Base-by-base conservation (phyloP, 2,329 filamentous ascomycete species). In the Sporothrix dimorphospora region DNA sequence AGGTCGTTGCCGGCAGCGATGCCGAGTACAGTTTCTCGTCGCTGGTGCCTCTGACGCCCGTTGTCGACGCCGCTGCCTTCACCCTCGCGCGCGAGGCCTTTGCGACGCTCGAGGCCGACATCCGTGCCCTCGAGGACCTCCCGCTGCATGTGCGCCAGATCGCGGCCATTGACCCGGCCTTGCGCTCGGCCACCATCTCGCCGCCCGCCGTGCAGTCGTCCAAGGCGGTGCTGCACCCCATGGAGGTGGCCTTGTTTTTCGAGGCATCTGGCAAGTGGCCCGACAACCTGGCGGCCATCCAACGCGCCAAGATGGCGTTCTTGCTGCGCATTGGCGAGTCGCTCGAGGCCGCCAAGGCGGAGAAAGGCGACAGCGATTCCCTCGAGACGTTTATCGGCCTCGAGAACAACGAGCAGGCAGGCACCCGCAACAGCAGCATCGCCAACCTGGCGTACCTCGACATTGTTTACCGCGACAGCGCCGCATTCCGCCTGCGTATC, bases 191-290 rank as follows among this genome's bases (percentile, higher is more conserved):
- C 1, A 93, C 91, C 0, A 80, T 92, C 40, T 82, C 84, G 11
- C 76, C 84, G 24, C 89, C 90, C 0, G 75, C 80, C 2, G 80
- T 85, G 51, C 82, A 83, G 30, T 83, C 85, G 16, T 81, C 83
- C 67, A 84, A 83, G 24, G 82, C 81, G 0, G 76, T 81, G 21
- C 77, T 84, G 70, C 79, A 80, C 34, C 91, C 93, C 0, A 91
- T 94, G 75, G 91, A 97, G 76, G 88, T 97, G 42, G 87, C 94
- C 55, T 86, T 99, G 65, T 94, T 95, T 78, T 98, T 99, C 77
- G 96, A 99, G 82, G 93, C 92, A 4, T 98, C 96, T 7, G 91
- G 90, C 61, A 91, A 93, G 76, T 99, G 96, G 96, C 96, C 96
- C 0, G 94, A 98, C 78, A 94, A 97, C 78, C 82, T 98, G 9